Evolutionary conservation across 1,284 basidiomycete species (phyloP).

Genomic region (Ceratobasidium papillatum): DNA sequence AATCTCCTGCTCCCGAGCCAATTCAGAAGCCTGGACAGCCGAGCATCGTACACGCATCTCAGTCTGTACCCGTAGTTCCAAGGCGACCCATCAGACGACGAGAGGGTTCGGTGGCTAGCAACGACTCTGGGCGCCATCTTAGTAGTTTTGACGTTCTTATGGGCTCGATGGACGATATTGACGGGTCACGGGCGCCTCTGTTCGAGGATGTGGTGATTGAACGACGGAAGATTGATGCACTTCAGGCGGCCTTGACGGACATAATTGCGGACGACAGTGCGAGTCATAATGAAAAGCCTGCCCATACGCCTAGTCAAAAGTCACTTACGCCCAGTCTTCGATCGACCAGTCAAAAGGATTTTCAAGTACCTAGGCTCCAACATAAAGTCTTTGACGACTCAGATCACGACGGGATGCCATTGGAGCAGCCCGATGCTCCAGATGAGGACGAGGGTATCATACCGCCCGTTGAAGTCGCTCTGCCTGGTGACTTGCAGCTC

Average conservation of each 20-base stretch:
- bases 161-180: constrained; percentile 62
- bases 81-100: constrained; percentile 23
- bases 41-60: constrained; percentile 17
- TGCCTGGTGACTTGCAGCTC: constrained; percentile 86
- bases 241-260: constrained; percentile 91
- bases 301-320: constrained; percentile 1
- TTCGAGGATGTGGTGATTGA: constrained; percentile 77
- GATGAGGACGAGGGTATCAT: constrained; percentile 41
- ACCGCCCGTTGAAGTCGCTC: constrained; percentile 72
- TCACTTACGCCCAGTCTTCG: constrained; percentile 7
- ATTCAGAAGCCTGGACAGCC: constrained; percentile 12
- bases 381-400: constrained; percentile 48
- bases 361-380: constrained; percentile 1
- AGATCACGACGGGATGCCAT: constrained; percentile 55
- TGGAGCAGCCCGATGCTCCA: constrained; percentile 40
- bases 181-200: constrained; percentile 73
- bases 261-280: constrained; percentile 83
- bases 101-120: constrained; percentile 24
- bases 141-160: constrained; percentile 77
- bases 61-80: constrained; percentile 29
- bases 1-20: background rate
- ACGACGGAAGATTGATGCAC: constrained; percentile 80
- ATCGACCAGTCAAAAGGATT: background rate
- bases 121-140: constrained; percentile 45
- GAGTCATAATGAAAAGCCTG: constrained; percentile 1